phyloP scores from a whole-genome alignment of 2,329 filamentous ascomycete species.

The Colletotrichum theobromicola region DNA sequence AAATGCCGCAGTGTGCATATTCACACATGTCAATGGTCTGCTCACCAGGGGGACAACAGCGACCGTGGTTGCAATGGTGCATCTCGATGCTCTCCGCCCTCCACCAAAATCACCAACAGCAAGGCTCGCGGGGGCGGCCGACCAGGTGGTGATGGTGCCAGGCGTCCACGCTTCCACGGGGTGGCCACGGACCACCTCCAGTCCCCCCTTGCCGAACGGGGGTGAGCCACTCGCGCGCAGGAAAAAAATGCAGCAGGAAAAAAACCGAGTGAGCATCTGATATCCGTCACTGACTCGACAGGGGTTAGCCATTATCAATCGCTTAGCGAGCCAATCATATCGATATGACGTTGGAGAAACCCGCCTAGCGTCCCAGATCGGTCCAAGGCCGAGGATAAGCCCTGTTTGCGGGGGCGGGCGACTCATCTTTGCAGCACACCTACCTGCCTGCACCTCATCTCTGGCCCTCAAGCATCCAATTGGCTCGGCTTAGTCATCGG shows the following conservation, averaged over 20 bases:
- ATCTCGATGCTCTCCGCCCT: not conserved
- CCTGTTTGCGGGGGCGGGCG: slow-evolving; percentile 20
- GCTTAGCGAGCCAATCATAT: slow-evolving; percentile 36
- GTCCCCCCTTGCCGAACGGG: not conserved
- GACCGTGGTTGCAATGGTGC: not conserved
- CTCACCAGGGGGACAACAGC: not conserved
- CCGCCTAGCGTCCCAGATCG: slow-evolving; percentile 24
- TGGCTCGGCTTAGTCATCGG: slow-evolving; percentile 10
- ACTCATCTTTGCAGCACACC: not conserved
- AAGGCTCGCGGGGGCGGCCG: not conserved
- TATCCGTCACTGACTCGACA: slow-evolving; percentile 37
- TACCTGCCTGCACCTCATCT: not conserved
- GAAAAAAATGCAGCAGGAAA: not conserved
- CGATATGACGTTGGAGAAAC: slow-evolving; percentile 37
- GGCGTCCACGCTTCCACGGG: not conserved
- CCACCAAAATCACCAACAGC: not conserved
- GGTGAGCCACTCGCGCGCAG: not conserved
- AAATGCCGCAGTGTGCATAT: not conserved
- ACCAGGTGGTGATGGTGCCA: not conserved
- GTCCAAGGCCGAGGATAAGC: slow-evolving; percentile 17
- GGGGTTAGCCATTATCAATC: slow-evolving; percentile 30
- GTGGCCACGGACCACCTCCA: not conserved
- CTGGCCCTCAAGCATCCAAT: not conserved
- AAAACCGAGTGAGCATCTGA: slow-evolving; percentile 35
- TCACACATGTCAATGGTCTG: not conserved